A percentile compares a stretch with the other conserved stretches of the same genome.
phyloP scores from a whole-genome alignment of 1,139 yeast genomes.

The Citeromyces hawaiiensis region DNA sequence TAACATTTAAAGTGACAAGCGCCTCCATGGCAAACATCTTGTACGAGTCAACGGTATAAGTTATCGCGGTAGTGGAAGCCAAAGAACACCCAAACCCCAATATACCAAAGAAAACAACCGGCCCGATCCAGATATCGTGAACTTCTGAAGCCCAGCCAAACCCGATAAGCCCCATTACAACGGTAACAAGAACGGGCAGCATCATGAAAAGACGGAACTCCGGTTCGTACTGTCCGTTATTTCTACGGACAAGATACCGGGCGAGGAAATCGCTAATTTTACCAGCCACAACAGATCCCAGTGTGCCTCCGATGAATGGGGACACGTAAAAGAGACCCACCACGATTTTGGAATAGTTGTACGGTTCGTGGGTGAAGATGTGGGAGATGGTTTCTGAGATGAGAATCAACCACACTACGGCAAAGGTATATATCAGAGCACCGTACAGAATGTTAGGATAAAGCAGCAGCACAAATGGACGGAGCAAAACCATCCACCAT shows the following conservation, averaged over 20 bases:
- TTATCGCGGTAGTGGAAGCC: constrained; percentile 50
- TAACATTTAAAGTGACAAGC: constrained; percentile 39
- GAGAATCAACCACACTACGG: constrained; percentile 53
- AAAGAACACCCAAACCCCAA: constrained; percentile 47
- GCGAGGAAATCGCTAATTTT: constrained; percentile 32
- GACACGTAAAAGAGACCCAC: constrained; percentile 46
- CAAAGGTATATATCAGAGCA: constrained; percentile 37
- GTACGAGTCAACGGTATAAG: constrained; percentile 47
- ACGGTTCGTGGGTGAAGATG: constrained; percentile 31
- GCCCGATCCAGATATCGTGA: constrained; percentile 44
- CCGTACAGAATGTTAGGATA: constrained; percentile 46
- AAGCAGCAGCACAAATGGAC: constrained; percentile 38
- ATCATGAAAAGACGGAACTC: constrained; percentile 47
- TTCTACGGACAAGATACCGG: constrained; percentile 22
- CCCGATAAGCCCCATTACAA: constrained; percentile 43
- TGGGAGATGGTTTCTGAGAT: constrained; percentile 43
- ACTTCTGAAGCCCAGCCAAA: constrained; percentile 45
- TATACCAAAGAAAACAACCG: constrained; percentile 40
- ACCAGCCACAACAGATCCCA: constrained; percentile 46
- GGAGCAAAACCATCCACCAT: constrained; percentile 44
- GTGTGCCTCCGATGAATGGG: constrained; percentile 45
- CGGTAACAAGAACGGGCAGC: constrained; percentile 30
- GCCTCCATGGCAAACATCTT: constrained; percentile 47
- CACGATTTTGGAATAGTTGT: constrained; percentile 30
- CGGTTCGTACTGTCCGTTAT: constrained; percentile 48